phyloP scores from a whole-genome alignment of 208 protist genomes.

The Angomonas desouzai region DNA sequence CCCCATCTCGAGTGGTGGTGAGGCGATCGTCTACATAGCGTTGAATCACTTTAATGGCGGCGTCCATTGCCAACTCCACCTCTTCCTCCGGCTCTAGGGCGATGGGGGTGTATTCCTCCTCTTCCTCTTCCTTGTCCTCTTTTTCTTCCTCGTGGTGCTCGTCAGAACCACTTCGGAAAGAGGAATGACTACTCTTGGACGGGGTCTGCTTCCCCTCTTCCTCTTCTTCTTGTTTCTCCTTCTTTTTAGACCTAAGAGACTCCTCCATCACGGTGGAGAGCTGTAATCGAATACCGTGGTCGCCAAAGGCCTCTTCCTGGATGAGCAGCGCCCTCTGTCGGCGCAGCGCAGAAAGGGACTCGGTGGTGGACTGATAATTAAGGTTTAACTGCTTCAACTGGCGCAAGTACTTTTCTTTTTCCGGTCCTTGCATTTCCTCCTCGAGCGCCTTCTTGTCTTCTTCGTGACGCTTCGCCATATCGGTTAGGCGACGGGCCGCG shows the following conservation, averaged over 20 bases:
- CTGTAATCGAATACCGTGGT: slow-evolving; percentile 19
- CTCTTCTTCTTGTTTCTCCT: neutral
- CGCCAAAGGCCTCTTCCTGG: slow-evolving; percentile 21
- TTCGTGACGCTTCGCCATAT: slow-evolving; percentile 23
- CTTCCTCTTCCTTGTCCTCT: slow-evolving; percentile 3
- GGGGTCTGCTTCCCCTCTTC: neutral
- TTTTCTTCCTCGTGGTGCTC: neutral
- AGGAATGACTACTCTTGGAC: neutral
- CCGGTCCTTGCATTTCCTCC: slow-evolving; percentile 31
- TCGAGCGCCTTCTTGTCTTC: slow-evolving; percentile 20
- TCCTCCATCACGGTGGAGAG: neutral
- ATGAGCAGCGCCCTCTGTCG: slow-evolving; percentile 27
- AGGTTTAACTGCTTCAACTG: slow-evolving; percentile 30
- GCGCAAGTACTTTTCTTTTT: slow-evolving; percentile 27
- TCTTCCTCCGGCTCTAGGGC: slow-evolving; percentile 6
- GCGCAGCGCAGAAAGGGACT: slow-evolving; percentile 19
- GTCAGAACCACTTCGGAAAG: neutral
- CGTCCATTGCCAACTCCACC: slow-evolving; percentile 7
- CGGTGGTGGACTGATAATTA: slow-evolving; percentile 5
- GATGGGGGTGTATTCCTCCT: neutral
- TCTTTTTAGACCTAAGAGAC: slow-evolving; percentile 5
- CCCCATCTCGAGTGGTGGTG: slow-evolving; percentile 23
- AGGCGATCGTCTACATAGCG: slow-evolving; percentile 41
- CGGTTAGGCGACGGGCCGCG: slow-evolving; percentile 24
- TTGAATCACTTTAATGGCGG: slow-evolving; percentile 28